Evolutionary conservation across 306 rosid genomes (phyloP).

Genomic region (Bauhinia variegata): DNA sequence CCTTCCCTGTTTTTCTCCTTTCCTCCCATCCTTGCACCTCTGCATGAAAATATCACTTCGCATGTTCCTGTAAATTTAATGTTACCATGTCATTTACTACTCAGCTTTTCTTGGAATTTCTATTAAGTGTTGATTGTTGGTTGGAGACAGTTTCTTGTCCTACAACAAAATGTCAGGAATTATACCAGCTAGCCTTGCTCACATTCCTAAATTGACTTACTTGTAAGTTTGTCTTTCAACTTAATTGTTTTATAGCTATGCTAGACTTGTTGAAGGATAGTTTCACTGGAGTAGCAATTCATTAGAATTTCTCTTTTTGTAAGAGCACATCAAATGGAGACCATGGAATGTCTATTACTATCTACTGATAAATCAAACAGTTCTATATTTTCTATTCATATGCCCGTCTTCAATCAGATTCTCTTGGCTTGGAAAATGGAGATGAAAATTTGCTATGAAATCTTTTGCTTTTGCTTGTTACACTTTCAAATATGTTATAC

Average conservation of each 20-base stretch:
- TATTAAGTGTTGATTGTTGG: constrained; percentile 31
- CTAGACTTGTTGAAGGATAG: constrained; percentile 28
- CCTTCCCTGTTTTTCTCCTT: neutral
- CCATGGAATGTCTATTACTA: neutral
- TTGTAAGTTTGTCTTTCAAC: constrained; percentile 66
- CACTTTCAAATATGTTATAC: neutral
- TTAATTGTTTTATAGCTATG: constrained; percentile 20
- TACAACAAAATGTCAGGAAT: constrained; percentile 93
- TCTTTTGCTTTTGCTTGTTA: constrained; percentile 7
- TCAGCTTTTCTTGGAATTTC: constrained; percentile 14
- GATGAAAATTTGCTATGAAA: constrained; percentile 6
- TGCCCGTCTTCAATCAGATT: no score
- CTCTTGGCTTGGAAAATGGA: neutral
- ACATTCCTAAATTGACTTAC: constrained; percentile 81
- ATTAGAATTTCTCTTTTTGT: constrained; percentile 4
- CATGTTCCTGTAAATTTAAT: neutral
- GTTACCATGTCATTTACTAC: constrained; percentile 8
- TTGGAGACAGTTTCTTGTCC: constrained; percentile 78
- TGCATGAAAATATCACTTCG: neutral
- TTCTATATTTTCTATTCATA: neutral
- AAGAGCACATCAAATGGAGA: constrained; percentile 15
- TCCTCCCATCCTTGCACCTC: neutral
- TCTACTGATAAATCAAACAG: neutral
- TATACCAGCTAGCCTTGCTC: constrained; percentile 82
- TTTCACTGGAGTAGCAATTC: constrained; percentile 23